Conservation (phyloP, 345 rosid genomes). For the Viola odorata region DNA sequence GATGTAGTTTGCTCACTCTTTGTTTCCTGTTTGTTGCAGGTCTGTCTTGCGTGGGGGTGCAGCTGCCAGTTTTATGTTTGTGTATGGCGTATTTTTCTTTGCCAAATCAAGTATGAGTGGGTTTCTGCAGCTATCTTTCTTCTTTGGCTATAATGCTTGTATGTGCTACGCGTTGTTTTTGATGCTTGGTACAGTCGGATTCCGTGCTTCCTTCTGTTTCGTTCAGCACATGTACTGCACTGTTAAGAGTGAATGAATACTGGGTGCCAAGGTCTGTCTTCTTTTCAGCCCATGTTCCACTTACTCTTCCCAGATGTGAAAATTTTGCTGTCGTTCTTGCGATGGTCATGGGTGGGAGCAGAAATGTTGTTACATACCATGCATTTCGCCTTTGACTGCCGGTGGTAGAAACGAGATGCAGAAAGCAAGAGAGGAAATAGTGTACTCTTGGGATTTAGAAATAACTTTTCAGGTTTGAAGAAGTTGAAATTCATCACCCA, state of each 20-base stretch:
- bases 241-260: slow-evolving; percentile 42
- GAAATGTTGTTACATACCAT: no score
- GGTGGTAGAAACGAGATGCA: background rate
- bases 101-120: slow-evolving; percentile 61
- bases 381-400: background rate
- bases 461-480: background rate
- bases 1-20: background rate
- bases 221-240: slow-evolving; percentile 52
- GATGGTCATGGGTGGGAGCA: no score
- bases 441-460: background rate
- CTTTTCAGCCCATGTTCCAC: background rate
- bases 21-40: slow-evolving; percentile 37
- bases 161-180: slow-evolving; percentile 68
- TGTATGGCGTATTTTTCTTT: slow-evolving; percentile 59
- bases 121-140: slow-evolving; percentile 59
- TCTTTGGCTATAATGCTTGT: slow-evolving; percentile 61
- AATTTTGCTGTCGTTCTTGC: no score
- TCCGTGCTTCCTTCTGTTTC: slow-evolving; percentile 52
- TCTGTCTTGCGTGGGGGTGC: slow-evolving; percentile 64
- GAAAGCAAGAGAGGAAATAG: background rate
- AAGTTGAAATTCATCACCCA: background rate
- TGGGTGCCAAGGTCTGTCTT: background rate
- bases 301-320: background rate
- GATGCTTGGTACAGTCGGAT: slow-evolving; percentile 62
- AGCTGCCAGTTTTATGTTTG: slow-evolving; percentile 60